A percentile compares a stretch with the other conserved stretches of the same genome.
These are phyloP conservation scores for Verticillium longisporum DNA, from an alignment of 2,329 filamentous ascomycete genomes.

Conservation along the genomic window DNA sequence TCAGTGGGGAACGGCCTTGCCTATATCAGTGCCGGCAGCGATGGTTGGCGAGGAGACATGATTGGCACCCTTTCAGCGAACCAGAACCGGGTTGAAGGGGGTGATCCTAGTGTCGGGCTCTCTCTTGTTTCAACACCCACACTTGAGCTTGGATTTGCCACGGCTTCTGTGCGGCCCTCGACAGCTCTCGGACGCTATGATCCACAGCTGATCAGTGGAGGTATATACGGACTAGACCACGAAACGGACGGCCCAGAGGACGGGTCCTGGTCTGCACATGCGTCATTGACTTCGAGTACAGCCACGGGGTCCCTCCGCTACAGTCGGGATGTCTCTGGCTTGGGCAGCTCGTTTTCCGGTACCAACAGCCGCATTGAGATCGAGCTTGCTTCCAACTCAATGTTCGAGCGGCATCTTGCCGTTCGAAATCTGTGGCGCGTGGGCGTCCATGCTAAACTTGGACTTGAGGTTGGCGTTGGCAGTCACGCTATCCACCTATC, in stretches of 20 bases:
- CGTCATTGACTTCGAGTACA: constrained; percentile 20
- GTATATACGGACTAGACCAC: constrained; percentile 29
- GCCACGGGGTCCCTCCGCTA: constrained; percentile 29
- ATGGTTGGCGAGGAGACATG: constrained; percentile 25
- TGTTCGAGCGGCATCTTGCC: constrained; percentile 30
- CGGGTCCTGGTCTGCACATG: constrained; percentile 33
- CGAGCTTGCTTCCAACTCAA: constrained; percentile 30
- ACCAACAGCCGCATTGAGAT: constrained; percentile 29
- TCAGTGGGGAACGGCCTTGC: constrained; percentile 24
- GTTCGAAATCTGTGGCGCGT: constrained; percentile 34
- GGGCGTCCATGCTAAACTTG: constrained; percentile 32
- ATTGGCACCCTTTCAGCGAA: constrained; percentile 22
- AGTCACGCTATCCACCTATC: constrained; percentile 34
- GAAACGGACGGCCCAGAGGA: constrained; percentile 13
- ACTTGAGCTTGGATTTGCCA: constrained; percentile 33
- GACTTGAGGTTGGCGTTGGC: constrained; percentile 36
- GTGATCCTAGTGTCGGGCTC: constrained; percentile 20
- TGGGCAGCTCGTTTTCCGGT: background rate
- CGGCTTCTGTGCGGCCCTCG: constrained; percentile 22
- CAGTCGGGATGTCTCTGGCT: constrained; percentile 20
- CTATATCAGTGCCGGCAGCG: constrained; percentile 33
- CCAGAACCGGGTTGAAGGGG: constrained; percentile 22
- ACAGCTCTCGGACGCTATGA: constrained; percentile 6
- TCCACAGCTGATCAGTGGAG: constrained; percentile 6
- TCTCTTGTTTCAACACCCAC: constrained; percentile 24